Evolutionary conservation across 2,329 filamentous ascomycete genomes (phyloP).

Genomic region (Ambrosiella cleistominuta): DNA sequence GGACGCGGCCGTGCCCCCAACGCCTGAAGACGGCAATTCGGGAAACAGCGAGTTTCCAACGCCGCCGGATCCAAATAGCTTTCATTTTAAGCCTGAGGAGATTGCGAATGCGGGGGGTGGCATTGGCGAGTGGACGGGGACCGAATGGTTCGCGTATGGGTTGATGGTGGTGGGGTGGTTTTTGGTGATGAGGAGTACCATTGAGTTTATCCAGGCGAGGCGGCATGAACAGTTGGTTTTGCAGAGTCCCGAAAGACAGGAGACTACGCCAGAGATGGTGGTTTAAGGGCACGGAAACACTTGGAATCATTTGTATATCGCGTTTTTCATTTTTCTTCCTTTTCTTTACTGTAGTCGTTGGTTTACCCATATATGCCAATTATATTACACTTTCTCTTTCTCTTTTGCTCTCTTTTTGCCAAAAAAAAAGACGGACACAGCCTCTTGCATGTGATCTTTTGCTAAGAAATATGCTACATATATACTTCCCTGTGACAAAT

Average conservation of each 20-base stretch:
- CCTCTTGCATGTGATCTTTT: too few relatives aligned
- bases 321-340: too few relatives aligned
- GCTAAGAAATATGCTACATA: too few relatives aligned
- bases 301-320: too few relatives aligned
- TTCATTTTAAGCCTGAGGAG: constrained; percentile 64
- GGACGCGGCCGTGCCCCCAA: constrained; percentile 30
- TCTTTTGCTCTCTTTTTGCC: too few relatives aligned
- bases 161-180: constrained; percentile 99
- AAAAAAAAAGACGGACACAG: too few relatives aligned
- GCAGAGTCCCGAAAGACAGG: constrained; percentile 75
- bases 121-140: constrained; percentile 44
- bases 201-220: constrained; percentile 73
- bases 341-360: too few relatives aligned
- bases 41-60: constrained; percentile 42
- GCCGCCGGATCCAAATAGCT: constrained; percentile 74
- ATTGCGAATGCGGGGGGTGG: constrained; percentile 32
- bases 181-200: constrained; percentile 82
- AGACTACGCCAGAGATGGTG: background rate
- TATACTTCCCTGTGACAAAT: too few relatives aligned
- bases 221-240: constrained; percentile 85
- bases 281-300: background rate
- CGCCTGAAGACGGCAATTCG: constrained; percentile 26
- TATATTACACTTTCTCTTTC: too few relatives aligned
- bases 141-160: constrained; percentile 79
- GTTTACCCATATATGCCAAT: too few relatives aligned